Evolutionary conservation across 192 early-diverging fungal genomes (phyloP).

Genomic region (Gaertneriomyces semiglobifer): DNA sequence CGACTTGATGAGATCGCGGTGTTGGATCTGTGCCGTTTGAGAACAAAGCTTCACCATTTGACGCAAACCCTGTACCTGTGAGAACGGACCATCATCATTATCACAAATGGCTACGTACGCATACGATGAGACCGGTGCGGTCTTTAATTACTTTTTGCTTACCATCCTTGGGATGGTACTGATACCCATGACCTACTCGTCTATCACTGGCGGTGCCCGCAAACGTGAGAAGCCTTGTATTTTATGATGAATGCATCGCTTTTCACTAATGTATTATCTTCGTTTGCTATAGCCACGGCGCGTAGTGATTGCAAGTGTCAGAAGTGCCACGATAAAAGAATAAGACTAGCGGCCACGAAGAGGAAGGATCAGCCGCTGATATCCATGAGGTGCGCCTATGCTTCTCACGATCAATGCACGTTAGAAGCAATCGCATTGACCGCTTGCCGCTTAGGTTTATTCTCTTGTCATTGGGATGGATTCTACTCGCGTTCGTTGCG

Average conservation of each 20-base stretch:
- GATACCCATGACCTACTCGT: constrained; percentile 62
- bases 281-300: not conserved
- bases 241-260: not conserved
- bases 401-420: not conserved
- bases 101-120: constrained; percentile 68
- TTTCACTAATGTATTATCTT: not conserved
- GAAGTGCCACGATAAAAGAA: constrained; percentile 18
- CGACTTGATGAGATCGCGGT: too few relatives aligned
- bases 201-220: constrained; percentile 1
- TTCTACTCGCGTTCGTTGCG: constrained; percentile 58
- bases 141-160: constrained; percentile 91
- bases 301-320: constrained; percentile 25
- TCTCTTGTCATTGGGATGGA: constrained; percentile 58
- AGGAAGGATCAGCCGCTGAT: constrained; percentile 36
- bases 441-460: constrained; percentile 30
- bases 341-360: constrained; percentile 24
- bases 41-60: too few relatives aligned
- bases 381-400: constrained; percentile 17
- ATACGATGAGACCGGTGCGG: constrained; percentile 92
- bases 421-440: not conserved
- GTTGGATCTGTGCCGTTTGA: too few relatives aligned
- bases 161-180: constrained; percentile 79
- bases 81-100: too few relatives aligned
- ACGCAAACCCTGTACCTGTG: too few relatives aligned
- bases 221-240: constrained; percentile 8